phyloP scores from a whole-genome alignment of 306 rosid species.

The Vicia sativa region DNA sequence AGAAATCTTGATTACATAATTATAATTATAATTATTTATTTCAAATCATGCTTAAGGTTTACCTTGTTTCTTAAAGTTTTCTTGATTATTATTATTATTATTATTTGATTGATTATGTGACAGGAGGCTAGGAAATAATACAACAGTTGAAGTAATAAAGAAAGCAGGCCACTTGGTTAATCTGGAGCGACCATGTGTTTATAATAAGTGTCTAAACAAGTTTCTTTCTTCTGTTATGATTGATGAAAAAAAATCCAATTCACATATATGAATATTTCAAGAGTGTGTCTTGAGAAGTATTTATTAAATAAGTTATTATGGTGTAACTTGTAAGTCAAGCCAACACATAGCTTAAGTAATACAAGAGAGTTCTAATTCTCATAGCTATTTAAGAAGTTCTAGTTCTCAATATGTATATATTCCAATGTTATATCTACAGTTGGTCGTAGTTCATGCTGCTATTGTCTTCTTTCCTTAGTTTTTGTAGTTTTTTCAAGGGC shows the following conservation, averaged over 20 bases:
- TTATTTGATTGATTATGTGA: not conserved
- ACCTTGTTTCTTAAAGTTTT: not conserved
- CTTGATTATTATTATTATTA: not conserved
- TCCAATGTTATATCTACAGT: no score
- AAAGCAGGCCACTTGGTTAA: conserved; percentile 74
- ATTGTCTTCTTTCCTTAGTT: no score
- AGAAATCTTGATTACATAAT: not conserved
- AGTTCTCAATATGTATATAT: no score
- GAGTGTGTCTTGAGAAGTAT: not conserved
- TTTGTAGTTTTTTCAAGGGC: no score
- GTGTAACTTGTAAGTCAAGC: no score
- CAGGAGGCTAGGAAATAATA: conserved; percentile 44
- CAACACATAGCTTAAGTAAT: no score
- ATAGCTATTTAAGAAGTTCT: no score
- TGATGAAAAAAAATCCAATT: not conserved
- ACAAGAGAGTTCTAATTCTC: no score
- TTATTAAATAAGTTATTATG: not conserved
- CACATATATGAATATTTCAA: not conserved
- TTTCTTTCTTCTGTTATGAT: conserved; percentile 20
- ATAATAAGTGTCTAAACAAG: conserved; percentile 31
- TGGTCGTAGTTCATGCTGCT: no score
- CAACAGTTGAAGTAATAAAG: conserved; percentile 52
- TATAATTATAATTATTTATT: not conserved
- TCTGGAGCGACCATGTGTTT: conserved; percentile 57
- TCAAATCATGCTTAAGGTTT: not conserved